phyloP scores from a whole-genome alignment of 2,329 filamentous ascomycete species.

The Blastomyces emzantsi region DNA sequence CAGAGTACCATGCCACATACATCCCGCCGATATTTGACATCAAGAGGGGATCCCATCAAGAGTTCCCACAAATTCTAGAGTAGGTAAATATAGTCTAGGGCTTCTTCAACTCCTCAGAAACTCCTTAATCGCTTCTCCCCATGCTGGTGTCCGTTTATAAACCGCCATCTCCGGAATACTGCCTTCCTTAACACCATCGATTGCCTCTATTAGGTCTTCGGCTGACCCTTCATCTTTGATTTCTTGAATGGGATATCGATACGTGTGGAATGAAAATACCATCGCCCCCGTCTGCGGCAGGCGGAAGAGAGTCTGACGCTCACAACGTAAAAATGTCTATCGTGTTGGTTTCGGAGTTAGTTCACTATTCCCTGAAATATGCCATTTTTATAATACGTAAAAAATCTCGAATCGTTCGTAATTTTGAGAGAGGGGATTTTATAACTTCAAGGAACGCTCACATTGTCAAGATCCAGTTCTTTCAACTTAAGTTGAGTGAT shows the following conservation, averaged over 20 bases:
- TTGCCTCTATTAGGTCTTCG: constrained; percentile 46
- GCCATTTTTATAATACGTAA: neutral
- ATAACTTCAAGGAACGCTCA: constrained; percentile 16
- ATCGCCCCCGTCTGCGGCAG: constrained; percentile 46
- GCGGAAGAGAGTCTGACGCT: constrained; percentile 54
- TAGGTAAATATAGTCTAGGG: neutral
- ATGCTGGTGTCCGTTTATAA: constrained; percentile 51
- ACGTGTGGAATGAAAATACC: constrained; percentile 56
- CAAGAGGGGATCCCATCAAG: neutral
- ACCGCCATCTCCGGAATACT: constrained; percentile 49
- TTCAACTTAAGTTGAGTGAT: constrained; percentile 23
- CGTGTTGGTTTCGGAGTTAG: neutral
- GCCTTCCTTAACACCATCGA: constrained; percentile 50
- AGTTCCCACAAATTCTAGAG: neutral
- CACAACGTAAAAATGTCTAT: constrained; percentile 45
- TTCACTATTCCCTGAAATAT: constrained; percentile 6
- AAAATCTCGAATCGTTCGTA: neutral
- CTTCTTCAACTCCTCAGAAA: constrained; percentile 35
- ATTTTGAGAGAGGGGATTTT: constrained; percentile 7
- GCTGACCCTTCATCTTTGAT: constrained; percentile 50
- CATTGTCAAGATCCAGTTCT: constrained; percentile 40
- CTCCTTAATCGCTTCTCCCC: constrained; percentile 47
- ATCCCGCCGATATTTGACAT: neutral
- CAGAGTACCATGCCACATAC: neutral
- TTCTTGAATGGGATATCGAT: constrained; percentile 47